These are phyloP conservation scores for Typha latifolia DNA, from an alignment of 176 grass and related monocot genomes.

Conservation along the genomic window DNA sequence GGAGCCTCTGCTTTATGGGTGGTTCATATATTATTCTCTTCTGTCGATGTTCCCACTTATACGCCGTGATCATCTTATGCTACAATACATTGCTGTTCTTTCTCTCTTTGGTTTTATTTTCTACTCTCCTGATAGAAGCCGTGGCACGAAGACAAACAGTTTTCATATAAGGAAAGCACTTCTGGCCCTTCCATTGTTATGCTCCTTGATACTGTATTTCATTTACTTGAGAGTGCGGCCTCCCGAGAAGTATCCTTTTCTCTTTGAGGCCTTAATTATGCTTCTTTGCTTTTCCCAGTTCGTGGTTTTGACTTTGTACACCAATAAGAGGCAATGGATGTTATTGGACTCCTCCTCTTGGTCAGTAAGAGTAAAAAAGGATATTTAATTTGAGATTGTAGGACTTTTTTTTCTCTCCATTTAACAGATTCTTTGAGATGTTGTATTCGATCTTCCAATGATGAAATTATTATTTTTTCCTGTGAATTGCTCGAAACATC, in stretches of 20 bases:
- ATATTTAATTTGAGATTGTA: slow-evolving; percentile 41
- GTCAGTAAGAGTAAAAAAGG: slow-evolving; percentile 52
- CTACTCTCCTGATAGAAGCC: slow-evolving; percentile 35
- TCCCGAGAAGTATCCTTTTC: slow-evolving; percentile 72
- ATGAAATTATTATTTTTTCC: slow-evolving; percentile 24
- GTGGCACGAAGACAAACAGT: slow-evolving; percentile 14
- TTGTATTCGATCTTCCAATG: slow-evolving; percentile 16
- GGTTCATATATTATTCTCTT: slow-evolving; percentile 69
- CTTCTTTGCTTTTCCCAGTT: slow-evolving; percentile 84
- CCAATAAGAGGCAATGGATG: slow-evolving; percentile 78
- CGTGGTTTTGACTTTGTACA: slow-evolving; percentile 52
- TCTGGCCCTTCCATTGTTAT: slow-evolving; percentile 38
- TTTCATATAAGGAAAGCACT: slow-evolving; percentile 32
- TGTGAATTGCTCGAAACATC: not conserved
- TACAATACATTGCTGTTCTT: slow-evolving; percentile 68
- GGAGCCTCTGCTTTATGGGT: slow-evolving; percentile 67
- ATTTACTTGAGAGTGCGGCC: slow-evolving; percentile 53
- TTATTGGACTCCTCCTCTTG: slow-evolving; percentile 35
- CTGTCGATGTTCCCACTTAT: slow-evolving; percentile 84
- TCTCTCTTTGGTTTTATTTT: slow-evolving; percentile 72
- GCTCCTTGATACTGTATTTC: slow-evolving; percentile 42
- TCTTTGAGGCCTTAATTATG: slow-evolving; percentile 87
- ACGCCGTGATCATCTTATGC: slow-evolving; percentile 57
- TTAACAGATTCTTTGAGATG: slow-evolving; percentile 20
- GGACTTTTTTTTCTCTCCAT: not conserved